Percentiles rank a stretch among this genome's conserved stretches.
Evolutionary conservation across 1,284 basidiomycete genomes (phyloP).

Genomic region (Agaricales sp.): DNA sequence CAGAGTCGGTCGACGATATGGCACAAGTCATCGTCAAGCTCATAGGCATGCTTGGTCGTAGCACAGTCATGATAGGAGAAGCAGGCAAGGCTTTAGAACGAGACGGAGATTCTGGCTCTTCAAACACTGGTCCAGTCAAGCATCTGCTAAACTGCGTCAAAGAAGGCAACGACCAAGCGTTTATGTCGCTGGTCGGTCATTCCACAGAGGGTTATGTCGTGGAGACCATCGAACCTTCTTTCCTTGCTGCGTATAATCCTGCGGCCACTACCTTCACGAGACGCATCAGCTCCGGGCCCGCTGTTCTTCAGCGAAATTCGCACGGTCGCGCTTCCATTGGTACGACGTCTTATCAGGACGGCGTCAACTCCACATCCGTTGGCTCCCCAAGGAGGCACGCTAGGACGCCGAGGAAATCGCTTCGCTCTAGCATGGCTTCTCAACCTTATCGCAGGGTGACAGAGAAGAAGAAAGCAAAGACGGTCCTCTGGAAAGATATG

Average conservation of each 20-base stretch:
- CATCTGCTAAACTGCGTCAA: slow-evolving; percentile 42
- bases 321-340: slow-evolving; percentile 22
- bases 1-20: slow-evolving; percentile 54
- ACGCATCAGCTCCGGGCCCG: slow-evolving; percentile 37
- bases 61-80: slow-evolving; percentile 64
- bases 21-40: slow-evolving; percentile 61
- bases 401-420: slow-evolving; percentile 58
- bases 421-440: slow-evolving; percentile 52
- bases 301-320: slow-evolving; percentile 27
- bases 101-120: slow-evolving; percentile 26
- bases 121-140: slow-evolving; percentile 34
- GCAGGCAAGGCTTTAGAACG: slow-evolving; percentile 40
- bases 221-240: slow-evolving; percentile 20
- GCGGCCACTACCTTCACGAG: slow-evolving; percentile 24
- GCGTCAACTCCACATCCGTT: slow-evolving; percentile 22
- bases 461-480: slow-evolving; percentile 63
- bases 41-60: slow-evolving; percentile 71
- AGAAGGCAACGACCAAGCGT: slow-evolving; percentile 57
- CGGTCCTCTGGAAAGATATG: slow-evolving; percentile 85
- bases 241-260: slow-evolving; percentile 37
- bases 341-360: slow-evolving; percentile 43
- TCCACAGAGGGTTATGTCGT: slow-evolving; percentile 45
- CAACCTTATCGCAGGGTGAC: slow-evolving; percentile 51
- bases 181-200: slow-evolving; percentile 54
- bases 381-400: slow-evolving; percentile 30